Percentiles rank a stretch among this genome's conserved stretches.
These are phyloP conservation scores for Wallacemonas rigidus DNA, from an alignment of 208 protist species.

Conservation along the genomic window DNA sequence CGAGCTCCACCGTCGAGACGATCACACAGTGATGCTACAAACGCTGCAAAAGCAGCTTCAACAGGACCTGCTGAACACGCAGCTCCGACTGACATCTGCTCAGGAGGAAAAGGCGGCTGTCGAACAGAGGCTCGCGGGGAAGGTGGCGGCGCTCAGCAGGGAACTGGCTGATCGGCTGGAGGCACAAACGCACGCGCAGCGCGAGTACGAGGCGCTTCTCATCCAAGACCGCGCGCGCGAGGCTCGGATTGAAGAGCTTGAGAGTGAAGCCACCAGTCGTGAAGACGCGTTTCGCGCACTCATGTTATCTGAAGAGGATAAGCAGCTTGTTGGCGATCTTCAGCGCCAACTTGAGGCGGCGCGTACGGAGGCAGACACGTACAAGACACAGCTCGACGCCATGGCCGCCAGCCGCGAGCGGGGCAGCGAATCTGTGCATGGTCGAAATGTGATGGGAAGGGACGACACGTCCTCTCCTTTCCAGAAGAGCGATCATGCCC, in stretches of 20 bases:
- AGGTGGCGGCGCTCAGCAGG: constrained; percentile 49
- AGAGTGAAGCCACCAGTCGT: constrained; percentile 60
- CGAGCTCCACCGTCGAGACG: constrained; percentile 67
- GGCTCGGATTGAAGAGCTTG: constrained; percentile 38
- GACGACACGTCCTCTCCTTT: not conserved
- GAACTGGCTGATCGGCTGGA: constrained; percentile 55
- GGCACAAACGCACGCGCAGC: constrained; percentile 26
- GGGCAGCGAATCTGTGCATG: too few relatives aligned
- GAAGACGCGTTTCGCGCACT: constrained; percentile 67
- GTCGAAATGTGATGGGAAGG: not conserved
- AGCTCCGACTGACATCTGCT: constrained; percentile 41
- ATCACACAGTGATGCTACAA: constrained; percentile 58
- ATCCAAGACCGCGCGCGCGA: constrained; percentile 31
- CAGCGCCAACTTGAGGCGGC: constrained; percentile 46
- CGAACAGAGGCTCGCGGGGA: constrained; percentile 48
- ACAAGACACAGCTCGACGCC: constrained; percentile 28
- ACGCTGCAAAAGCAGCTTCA: constrained; percentile 66
- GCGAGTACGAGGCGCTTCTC: constrained; percentile 23
- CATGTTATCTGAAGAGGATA: constrained; percentile 70
- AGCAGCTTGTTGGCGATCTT: constrained; percentile 51
- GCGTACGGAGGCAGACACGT: constrained; percentile 52
- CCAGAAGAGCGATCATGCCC: not conserved
- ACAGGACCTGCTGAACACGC: constrained; percentile 37
- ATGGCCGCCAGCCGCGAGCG: not conserved
- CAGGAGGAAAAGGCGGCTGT: constrained; percentile 49